Conservation (phyloP, 345 rosid species). For the Cardamine resedifolia region DNA sequence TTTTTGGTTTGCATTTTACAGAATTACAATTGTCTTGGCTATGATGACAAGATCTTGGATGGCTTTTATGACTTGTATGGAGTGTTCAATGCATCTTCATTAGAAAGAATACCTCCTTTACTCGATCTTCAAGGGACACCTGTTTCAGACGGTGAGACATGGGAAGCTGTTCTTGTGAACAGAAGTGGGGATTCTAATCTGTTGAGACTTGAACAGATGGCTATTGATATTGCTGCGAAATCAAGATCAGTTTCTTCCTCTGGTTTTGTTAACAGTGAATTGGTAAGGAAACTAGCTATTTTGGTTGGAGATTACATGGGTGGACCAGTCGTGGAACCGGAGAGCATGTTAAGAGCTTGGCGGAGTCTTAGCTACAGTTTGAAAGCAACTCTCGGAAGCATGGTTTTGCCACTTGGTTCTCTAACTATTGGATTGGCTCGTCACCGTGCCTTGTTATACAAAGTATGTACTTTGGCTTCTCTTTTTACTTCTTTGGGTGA, state of each 20-base stretch:
- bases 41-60: constrained; percentile 94
- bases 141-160: constrained; percentile 53
- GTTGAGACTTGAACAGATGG: constrained; percentile 72
- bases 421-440: constrained; percentile 91
- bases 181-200: constrained; percentile 77
- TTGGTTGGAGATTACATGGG: constrained; percentile 90
- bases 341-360: constrained; percentile 72
- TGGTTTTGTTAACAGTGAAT: constrained; percentile 38
- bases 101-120: constrained; percentile 81
- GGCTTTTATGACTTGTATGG: constrained; percentile 93
- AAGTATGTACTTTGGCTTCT: constrained; percentile 47
- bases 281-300: constrained; percentile 67
- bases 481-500: neutral
- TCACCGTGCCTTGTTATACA: constrained; percentile 91
- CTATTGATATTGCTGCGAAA: constrained; percentile 54
- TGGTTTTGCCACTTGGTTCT: constrained; percentile 95
- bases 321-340: constrained; percentile 80
- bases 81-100: constrained; percentile 50
- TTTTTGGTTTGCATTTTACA: constrained; percentile 39
- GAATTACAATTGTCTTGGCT: constrained; percentile 92
- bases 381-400: constrained; percentile 82
- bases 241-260: constrained; percentile 53
- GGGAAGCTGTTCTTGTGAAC: constrained; percentile 94
- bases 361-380: constrained; percentile 68
- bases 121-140: constrained; percentile 88